Base-by-base conservation (phyloP, 2,329 filamentous ascomycete species). In the Cordyceps cicadae region DNA sequence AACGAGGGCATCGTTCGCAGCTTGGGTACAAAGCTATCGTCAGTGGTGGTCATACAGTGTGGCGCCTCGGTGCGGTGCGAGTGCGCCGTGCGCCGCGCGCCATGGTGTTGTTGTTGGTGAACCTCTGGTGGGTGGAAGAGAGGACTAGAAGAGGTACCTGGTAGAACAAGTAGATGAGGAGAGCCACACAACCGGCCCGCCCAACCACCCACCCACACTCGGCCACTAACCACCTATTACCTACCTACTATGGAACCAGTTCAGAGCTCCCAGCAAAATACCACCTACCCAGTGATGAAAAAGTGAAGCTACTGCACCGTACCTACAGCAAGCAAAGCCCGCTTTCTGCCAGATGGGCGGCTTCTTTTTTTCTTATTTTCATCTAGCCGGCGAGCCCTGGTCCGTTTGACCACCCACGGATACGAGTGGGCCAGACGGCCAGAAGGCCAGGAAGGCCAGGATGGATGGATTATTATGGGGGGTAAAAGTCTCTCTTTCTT, bases 331-430 rank as follows among this genome's bases (percentile, higher is more conserved):
- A 53, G 15, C 12, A 21, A 32, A 45, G 24, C 19, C 51, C 51
- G 51, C 51, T 54, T 46, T 46, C 51, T 54, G 39, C 39, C 52
- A 54, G 54, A 56, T 56, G 52, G 52, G 24, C 41, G 54, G 21
- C 39, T n/a, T 32, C 48, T 29, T 8, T 29, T 9, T 32, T 12
- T 34, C 48, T 32, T 19, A 46, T 21, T 46, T 46, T 43, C 14
- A 43, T 43, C 39, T 43, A n/a, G 39, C 17, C 39, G 39, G 34
- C 43, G n/a, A 46, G 43, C 43, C n/a, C 43, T 46, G 41, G 41
- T 43, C 41, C 15, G 41, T 43, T 43, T 43, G 43, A n/a, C 12
- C 39, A 43, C 39, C 12, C 39, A 43, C 39, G 39, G 39, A 43
- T n/a, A 21, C 43, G 7, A 46, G 43, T 46, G 43, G 43, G n/a